Evolutionary conservation across 352 stramenopile species (phyloP).

Genomic region (Pythium rhizo-oryzae): DNA sequence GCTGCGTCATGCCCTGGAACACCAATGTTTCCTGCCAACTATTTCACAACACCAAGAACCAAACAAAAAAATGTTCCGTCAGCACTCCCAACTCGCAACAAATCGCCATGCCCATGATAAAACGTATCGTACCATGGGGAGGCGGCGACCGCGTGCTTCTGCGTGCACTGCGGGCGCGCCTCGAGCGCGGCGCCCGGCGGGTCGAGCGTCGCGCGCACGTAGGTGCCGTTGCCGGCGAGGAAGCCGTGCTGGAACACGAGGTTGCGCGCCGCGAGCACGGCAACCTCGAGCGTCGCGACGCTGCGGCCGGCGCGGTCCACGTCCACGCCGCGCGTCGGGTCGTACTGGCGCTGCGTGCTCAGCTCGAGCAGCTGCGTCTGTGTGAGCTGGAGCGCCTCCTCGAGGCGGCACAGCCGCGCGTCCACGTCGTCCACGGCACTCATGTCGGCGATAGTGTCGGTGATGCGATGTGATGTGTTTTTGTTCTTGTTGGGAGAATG

Average conservation of each 20-base stretch:
- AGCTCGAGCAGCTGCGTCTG: constrained; percentile 45
- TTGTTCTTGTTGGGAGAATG: too few relatives aligned
- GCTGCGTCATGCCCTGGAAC: constrained; percentile 49
- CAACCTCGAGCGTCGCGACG: constrained; percentile 49
- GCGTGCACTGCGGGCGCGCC: constrained; percentile 37
- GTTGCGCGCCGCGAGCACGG: constrained; percentile 44
- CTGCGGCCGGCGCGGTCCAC: constrained; percentile 48
- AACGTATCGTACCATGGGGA: constrained; percentile 31
- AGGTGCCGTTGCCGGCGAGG: constrained; percentile 48
- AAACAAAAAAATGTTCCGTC: background rate
- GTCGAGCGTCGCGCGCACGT: constrained; percentile 55
- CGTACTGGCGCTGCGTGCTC: constrained; percentile 53
- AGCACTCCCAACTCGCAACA: background rate
- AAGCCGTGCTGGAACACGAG: constrained; percentile 53
- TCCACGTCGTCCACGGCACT: constrained; percentile 74
- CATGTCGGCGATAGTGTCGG: constrained; percentile 44
- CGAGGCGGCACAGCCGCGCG: constrained; percentile 51
- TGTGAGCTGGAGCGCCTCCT: constrained; percentile 50
- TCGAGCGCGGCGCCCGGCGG: constrained; percentile 26
- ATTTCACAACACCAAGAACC: background rate
- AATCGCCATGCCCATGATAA: too few relatives aligned
- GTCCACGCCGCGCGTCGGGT: constrained; percentile 49
- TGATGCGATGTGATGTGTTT: background rate
- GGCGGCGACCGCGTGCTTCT: constrained; percentile 37
- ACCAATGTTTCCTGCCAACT: constrained; percentile 51